A percentile compares a stretch with the other conserved stretches of the same genome.
Conservation (phyloP, 2,329 filamentous ascomycete genomes). For the Alternaria sp. region DNA sequence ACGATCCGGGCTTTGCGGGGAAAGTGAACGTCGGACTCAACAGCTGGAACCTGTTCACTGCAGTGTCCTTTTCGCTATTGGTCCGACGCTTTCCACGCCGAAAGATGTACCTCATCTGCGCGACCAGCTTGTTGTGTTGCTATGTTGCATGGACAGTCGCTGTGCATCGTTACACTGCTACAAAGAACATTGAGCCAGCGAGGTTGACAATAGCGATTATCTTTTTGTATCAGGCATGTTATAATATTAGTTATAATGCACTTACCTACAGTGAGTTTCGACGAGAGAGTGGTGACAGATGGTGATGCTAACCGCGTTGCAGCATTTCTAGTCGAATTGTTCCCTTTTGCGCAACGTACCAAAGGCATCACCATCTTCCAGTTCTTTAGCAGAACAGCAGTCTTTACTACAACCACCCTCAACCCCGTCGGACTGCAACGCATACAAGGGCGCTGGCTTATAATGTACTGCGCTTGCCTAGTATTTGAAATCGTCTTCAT, state of each 20-base stretch:
- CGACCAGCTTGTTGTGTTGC: conserved; percentile 40
- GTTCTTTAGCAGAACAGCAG: conserved; percentile 67
- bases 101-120: conserved; percentile 61
- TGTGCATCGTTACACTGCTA: conserved; percentile 59
- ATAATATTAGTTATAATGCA: conserved; percentile 72
- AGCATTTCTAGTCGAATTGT: conserved; percentile 61
- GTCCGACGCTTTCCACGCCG: conserved; percentile 65
- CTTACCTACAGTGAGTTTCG: conserved; percentile 62
- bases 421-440: conserved; percentile 70
- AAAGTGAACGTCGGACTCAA: conserved; percentile 65
- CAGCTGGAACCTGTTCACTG: conserved; percentile 66
- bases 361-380: conserved; percentile 66
- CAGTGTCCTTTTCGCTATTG: conserved; percentile 63
- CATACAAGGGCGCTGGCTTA: conserved; percentile 70
- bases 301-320: conserved; percentile 28
- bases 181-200: conserved; percentile 49
- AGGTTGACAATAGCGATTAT: conserved; percentile 57
- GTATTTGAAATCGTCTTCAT: conserved; percentile 68
- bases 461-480: conserved; percentile 70
- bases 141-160: conserved; percentile 54
- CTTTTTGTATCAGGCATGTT: conserved; percentile 61
- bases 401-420: conserved; percentile 67
- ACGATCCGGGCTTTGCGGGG: conserved; percentile 44
- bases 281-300: background rate
- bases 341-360: conserved; percentile 59